Base-by-base conservation (phyloP, 2,329 filamentous ascomycete species). In the Aspergillus ochraceoroseus region DNA sequence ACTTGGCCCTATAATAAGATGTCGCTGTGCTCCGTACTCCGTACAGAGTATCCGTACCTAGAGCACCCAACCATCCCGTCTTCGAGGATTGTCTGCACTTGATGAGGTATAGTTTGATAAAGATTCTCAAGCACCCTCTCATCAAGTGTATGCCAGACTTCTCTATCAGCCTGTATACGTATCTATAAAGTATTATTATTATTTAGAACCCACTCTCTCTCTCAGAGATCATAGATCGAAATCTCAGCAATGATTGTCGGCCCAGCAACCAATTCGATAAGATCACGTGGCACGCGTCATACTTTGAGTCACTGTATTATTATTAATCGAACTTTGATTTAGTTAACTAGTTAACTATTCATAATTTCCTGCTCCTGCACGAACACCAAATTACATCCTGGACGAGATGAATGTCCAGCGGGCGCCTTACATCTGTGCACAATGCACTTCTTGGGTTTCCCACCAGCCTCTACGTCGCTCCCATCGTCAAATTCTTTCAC, bases 341-440 rank as follows among this genome's bases (percentile, higher is more conserved):
- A 22, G n/a, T 26, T 17, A 25, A 14, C 30, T 38, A 17, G 9
- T 9, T 22, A 9, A 9, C 20, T 22, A 9, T 5, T 22, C 5
- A 9, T 9, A 5, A 9, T 9, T 42, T 37, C 23, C 33, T 39
- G 11, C 17, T 26, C 19, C 22, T 12, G 29, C 26, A 13, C n/a
- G 17, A 9, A 12, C 30, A 30, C 42, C 22, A 41, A 33, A 5
- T 20, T 23, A 17, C 14, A 30, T 11, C 37, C 20, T 29, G 31
- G 32, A 32, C 48, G 46, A 29, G 19, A 63, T 64, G 56, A 52
- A 41, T 42, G 19, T 58, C 8, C 50, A 54, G 25, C 53, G 52
- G 8, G 39, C 51, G 7, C 49, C 49, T 2, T 57, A 58, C 44
- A 34, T 58, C 31, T 62, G 61, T 43, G 55, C 52, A 3, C 50